Conservation (phyloP, 345 rosid genomes). For the Camelina neglecta region DNA sequence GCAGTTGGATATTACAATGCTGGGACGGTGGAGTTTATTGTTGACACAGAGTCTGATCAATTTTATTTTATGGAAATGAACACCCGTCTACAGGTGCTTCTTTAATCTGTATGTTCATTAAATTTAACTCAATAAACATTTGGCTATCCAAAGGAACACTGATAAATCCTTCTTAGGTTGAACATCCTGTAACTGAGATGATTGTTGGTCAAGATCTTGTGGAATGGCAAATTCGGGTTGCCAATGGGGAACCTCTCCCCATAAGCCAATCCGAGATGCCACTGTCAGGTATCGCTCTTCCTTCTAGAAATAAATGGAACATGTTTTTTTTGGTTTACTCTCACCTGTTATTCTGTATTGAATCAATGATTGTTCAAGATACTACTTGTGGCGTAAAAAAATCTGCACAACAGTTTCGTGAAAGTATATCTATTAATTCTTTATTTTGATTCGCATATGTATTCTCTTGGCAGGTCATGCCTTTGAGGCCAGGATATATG, state of each 20-base stretch:
- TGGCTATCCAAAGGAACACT: slow-evolving; percentile 18
- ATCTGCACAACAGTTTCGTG: background rate
- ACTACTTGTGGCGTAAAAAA: background rate
- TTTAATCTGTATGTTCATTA: background rate
- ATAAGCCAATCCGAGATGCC: slow-evolving; percentile 78
- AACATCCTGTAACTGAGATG: slow-evolving; percentile 99
- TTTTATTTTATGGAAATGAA: slow-evolving; percentile 99
- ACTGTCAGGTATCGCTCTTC: slow-evolving; percentile 58
- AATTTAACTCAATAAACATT: slow-evolving; percentile 11
- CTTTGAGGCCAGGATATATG: slow-evolving; percentile 93
- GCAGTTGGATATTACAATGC: slow-evolving; percentile 96
- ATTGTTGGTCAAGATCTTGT: slow-evolving; percentile 95
- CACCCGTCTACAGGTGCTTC: slow-evolving; percentile 87
- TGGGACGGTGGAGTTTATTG: slow-evolving; percentile 96
- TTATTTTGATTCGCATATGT: background rate
- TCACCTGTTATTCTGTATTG: background rate
- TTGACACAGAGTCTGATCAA: slow-evolving; percentile 73
- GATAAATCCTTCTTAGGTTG: slow-evolving; percentile 65
- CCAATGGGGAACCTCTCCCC: slow-evolving; percentile 89
- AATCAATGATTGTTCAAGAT: background rate
- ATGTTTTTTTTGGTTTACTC: background rate
- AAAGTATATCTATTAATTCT: background rate
- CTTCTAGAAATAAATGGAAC: slow-evolving; percentile 12
- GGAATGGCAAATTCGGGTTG: slow-evolving; percentile 94
- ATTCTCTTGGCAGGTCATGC: slow-evolving; percentile 75